These are phyloP conservation scores for Suillus ampliporus DNA, from an alignment of 768 basidiomycete species.

Conservation along the genomic window DNA sequence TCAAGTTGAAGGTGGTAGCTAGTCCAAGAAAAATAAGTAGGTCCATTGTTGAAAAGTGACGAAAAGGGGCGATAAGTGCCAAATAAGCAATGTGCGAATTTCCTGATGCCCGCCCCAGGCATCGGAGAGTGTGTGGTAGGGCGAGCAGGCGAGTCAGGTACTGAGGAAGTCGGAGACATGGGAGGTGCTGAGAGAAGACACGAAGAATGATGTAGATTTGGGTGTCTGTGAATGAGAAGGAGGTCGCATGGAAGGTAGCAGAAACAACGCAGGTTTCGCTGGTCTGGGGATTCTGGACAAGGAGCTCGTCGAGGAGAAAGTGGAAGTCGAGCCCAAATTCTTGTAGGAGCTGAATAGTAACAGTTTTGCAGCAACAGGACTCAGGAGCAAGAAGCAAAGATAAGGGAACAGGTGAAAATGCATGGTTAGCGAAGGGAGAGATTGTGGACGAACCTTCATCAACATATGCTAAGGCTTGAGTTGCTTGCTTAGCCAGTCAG, in stretches of 20 bases:
- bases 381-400: background rate
- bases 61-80: too few species aligned
- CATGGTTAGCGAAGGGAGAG: background rate
- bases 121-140: constrained; percentile 32
- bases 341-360: constrained; percentile 67
- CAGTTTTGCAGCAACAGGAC: constrained; percentile 3
- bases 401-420: background rate
- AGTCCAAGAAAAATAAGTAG: too few species aligned
- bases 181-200: constrained; percentile 7
- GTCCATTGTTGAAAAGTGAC: too few species aligned
- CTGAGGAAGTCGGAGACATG: constrained; percentile 20
- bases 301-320: constrained; percentile 82
- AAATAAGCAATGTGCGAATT: too few species aligned
- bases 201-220: constrained; percentile 17
- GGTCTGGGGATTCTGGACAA: constrained; percentile 56
- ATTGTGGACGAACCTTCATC: constrained; percentile 65
- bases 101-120: too few species aligned
- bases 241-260: constrained; percentile 20
- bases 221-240: constrained; percentile 23
- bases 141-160: constrained; percentile 33
- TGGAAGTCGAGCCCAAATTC: constrained; percentile 96
- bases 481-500: too few species aligned
- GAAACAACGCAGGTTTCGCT: constrained; percentile 37
- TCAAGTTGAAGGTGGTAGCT: too few species aligned
- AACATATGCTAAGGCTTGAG: too few species aligned